A percentile compares a stretch with the other conserved stretches of the same genome.
phyloP scores from a whole-genome alignment of 1,284 basidiomycete genomes.

The Apiotrichum siamense region DNA sequence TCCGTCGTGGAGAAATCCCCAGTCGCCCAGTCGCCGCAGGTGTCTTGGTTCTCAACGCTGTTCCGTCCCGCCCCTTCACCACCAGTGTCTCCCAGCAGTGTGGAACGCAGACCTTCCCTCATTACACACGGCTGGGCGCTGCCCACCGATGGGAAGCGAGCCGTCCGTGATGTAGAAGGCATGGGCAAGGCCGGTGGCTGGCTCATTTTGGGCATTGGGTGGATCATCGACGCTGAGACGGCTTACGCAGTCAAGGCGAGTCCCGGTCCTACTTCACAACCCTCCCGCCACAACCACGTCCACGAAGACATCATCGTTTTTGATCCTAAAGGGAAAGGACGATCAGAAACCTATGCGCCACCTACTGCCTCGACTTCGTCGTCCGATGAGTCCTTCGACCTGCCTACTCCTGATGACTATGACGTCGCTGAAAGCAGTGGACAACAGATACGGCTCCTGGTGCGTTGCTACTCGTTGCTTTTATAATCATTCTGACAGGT shows the following conservation, averaged over 20 bases:
- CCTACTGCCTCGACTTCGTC: background rate
- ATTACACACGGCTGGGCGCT: slow-evolving; percentile 32
- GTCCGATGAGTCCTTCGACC: slow-evolving; percentile 9
- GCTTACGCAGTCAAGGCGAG: background rate
- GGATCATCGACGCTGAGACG: slow-evolving; percentile 29
- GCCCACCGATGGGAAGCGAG: slow-evolving; percentile 37
- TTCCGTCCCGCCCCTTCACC: slow-evolving; percentile 10
- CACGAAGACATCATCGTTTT: slow-evolving; percentile 16
- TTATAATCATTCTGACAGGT: background rate
- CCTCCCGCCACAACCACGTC: background rate
- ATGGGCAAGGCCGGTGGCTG: slow-evolving; percentile 43
- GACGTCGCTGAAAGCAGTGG: background rate
- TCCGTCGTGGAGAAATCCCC: background rate
- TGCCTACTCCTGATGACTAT: slow-evolving; percentile 12
- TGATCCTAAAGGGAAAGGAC: slow-evolving; percentile 11
- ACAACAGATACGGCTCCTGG: slow-evolving; percentile 26
- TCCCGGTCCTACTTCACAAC: too few relatives aligned
- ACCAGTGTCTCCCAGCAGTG: background rate
- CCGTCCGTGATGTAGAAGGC: slow-evolving; percentile 34
- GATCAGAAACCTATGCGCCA: background rate
- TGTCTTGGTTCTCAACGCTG: slow-evolving; percentile 16
- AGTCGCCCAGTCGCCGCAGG: slow-evolving; percentile 2
- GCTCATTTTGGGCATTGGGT: slow-evolving; percentile 39
- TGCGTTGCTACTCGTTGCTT: slow-evolving; percentile 11
- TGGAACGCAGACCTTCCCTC: background rate